phyloP scores from a whole-genome alignment of 2,329 filamentous ascomycete species.

The Trichoderma citrinoviride region DNA sequence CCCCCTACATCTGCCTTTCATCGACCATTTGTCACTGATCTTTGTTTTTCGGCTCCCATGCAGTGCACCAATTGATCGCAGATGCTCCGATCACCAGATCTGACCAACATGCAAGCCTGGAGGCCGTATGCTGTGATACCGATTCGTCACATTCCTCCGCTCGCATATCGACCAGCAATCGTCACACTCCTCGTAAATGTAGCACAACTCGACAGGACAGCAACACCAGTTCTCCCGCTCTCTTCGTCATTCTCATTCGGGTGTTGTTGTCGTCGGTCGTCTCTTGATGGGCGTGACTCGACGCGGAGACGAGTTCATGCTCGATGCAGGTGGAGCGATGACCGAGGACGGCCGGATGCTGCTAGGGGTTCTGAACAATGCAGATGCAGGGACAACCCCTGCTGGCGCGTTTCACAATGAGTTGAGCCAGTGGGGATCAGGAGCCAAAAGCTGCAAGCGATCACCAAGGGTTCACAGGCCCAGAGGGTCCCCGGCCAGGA shows the following conservation, averaged over 20 bases:
- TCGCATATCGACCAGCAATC: neutral
- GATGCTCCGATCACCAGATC: slow-evolving; percentile 1
- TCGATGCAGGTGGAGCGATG: slow-evolving; percentile 13
- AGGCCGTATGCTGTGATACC: too few relatives aligned
- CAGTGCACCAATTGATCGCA: neutral
- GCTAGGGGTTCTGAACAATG: slow-evolving; percentile 19
- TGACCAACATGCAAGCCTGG: neutral
- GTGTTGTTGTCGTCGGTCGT: neutral
- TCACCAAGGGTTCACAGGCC: neutral
- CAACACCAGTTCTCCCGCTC: too few relatives aligned
- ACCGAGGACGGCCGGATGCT: slow-evolving; percentile 12
- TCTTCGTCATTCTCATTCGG: too few relatives aligned
- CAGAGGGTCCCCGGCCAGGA: slow-evolving; percentile 3
- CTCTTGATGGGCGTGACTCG: neutral
- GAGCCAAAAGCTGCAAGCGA: slow-evolving; percentile 8
- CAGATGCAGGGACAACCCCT: slow-evolving; percentile 14
- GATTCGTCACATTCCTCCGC: too few relatives aligned
- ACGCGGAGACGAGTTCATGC: neutral
- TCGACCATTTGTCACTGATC: neutral
- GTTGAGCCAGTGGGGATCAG: slow-evolving; percentile 16
- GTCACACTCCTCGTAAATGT: neutral
- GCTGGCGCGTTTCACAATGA: slow-evolving; percentile 22
- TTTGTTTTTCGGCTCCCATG: neutral
- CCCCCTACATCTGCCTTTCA: too few relatives aligned
- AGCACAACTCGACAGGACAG: neutral